Evolutionary conservation across 768 basidiomycete species (phyloP).

Genomic region (Leccinum sublutescens): DNA sequence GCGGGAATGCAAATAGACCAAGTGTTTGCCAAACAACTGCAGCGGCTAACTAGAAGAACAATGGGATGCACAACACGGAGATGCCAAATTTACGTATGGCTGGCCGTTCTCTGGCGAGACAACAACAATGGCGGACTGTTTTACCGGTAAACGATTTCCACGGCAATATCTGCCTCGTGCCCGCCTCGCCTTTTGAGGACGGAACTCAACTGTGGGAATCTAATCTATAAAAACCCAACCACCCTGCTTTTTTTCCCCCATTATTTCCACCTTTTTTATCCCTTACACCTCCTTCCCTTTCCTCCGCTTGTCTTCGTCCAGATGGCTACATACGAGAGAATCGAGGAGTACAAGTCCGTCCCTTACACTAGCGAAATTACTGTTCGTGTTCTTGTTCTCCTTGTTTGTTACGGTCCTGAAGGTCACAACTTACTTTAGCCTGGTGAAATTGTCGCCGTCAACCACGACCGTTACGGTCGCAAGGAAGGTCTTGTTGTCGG

Average conservation of each 20-base stretch:
- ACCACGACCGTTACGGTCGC: slow-evolving; percentile 58
- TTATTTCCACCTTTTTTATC: slow-evolving; percentile 27
- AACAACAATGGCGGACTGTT: slow-evolving; percentile 15
- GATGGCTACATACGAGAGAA: slow-evolving; percentile 40
- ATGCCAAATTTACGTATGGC: slow-evolving; percentile 12
- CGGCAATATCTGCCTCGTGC: slow-evolving; percentile 46
- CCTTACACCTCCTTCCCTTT: slow-evolving; percentile 20
- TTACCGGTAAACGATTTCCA: slow-evolving; percentile 17
- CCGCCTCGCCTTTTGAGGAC: slow-evolving; percentile 41
- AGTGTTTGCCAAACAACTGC: slow-evolving; percentile 5
- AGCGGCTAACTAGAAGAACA: background rate
- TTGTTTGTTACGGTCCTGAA: slow-evolving; percentile 2
- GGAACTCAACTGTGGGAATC: slow-evolving; percentile 31
- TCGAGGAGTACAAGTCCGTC: slow-evolving; percentile 29
- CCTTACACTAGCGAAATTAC: slow-evolving; percentile 37
- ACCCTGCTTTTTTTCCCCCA: slow-evolving; percentile 22
- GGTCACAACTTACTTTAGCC: slow-evolving; percentile 41
- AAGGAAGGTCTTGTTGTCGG: slow-evolving; percentile 82
- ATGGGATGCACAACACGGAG: background rate
- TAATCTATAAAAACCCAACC: slow-evolving; percentile 50
- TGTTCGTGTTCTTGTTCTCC: slow-evolving; percentile 17
- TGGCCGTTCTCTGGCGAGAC: slow-evolving; percentile 11
- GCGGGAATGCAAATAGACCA: slow-evolving; percentile 3
- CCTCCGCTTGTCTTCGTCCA: slow-evolving; percentile 25
- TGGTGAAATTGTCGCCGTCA: slow-evolving; percentile 79